Evolutionary conservation across 1,284 basidiomycete genomes (phyloP).

Genomic region (Leccinum subspadiceum): DNA sequence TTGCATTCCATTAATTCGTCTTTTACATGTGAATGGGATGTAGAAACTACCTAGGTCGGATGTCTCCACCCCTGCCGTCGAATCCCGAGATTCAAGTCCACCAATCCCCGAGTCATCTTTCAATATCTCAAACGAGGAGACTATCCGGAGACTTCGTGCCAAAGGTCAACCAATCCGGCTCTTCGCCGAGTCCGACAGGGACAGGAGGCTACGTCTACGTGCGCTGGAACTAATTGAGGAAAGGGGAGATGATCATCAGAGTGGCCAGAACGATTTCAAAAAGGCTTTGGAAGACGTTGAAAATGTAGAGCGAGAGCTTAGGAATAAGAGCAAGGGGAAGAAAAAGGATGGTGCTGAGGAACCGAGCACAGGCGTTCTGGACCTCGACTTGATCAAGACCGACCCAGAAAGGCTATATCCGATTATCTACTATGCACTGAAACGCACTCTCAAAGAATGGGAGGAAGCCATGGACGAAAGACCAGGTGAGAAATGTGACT

Average conservation of each 20-base stretch:
- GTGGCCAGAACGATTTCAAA: slow-evolving; percentile 92
- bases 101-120: slow-evolving; percentile 65
- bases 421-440: slow-evolving; percentile 95
- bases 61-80: slow-evolving; percentile 41
- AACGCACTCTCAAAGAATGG: slow-evolving; percentile 94
- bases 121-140: slow-evolving; percentile 94
- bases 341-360: slow-evolving; percentile 58
- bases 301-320: slow-evolving; percentile 71
- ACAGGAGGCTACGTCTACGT: slow-evolving; percentile 83
- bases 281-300: slow-evolving; percentile 92
- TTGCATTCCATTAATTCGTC: slow-evolving; percentile 21
- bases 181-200: slow-evolving; percentile 95
- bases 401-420: slow-evolving; percentile 98
- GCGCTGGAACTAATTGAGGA: slow-evolving; percentile 95
- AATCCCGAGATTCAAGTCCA: slow-evolving; percentile 38
- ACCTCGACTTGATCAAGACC: slow-evolving; percentile 81
- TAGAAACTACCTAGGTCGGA: slow-evolving; percentile 42
- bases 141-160: slow-evolving; percentile 80
- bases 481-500: slow-evolving; percentile 54
- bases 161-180: slow-evolving; percentile 94
- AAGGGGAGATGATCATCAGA: slow-evolving; percentile 71
- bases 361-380: slow-evolving; percentile 57
- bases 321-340: slow-evolving; percentile 63
- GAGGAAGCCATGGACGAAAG: slow-evolving; percentile 90
- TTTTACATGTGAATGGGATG: slow-evolving; percentile 48